phyloP scores from a whole-genome alignment of 129 eudicot species.

The Erigeron canadensis region DNA sequence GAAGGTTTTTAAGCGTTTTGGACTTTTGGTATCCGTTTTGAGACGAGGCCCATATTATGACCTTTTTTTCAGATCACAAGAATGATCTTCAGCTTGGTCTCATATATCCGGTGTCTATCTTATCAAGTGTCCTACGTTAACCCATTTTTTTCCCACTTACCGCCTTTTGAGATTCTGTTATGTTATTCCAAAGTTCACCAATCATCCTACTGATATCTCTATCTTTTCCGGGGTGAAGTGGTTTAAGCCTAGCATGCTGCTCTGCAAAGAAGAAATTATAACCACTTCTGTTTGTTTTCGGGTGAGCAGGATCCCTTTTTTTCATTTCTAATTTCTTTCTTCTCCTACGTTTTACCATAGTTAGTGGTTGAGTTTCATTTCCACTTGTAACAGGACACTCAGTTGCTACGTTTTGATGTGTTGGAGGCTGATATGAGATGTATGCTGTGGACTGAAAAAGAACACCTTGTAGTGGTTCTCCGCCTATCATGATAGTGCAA shows the following conservation, averaged over 20 bases:
- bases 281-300: constrained; percentile 91
- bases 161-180: constrained; percentile 53
- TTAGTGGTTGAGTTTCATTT: not conserved
- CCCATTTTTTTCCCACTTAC: constrained; percentile 33
- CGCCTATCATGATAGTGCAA: too few species aligned
- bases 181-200: constrained; percentile 80
- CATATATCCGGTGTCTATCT: too few species aligned
- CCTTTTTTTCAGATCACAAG: too few species aligned
- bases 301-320: constrained; percentile 86
- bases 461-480: too few species aligned
- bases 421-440: not conserved
- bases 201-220: constrained; percentile 79
- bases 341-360: constrained; percentile 40
- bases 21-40: too few species aligned
- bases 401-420: too few species aligned
- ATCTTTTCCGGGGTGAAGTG: constrained; percentile 70
- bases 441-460: not conserved
- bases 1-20: too few species aligned
- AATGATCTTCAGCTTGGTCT: too few species aligned
- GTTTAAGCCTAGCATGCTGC: constrained; percentile 77
- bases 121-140: too few species aligned
- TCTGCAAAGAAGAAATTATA: constrained; percentile 87
- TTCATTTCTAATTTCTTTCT: constrained; percentile 78
- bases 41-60: too few species aligned
- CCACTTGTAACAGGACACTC: too few species aligned